Evolutionary conservation across 345 rosid species (phyloP).

Genomic region (Arabidopsis thaliana): TAIR10.1 NC_003075.7:9514501-9515000

Average conservation of each 20-base stretch:
- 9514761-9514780: too few species aligned
- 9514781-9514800: too few species aligned
- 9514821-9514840: not conserved
- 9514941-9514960: not conserved
- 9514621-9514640: too few species aligned
- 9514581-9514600: too few species aligned
- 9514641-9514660: too few species aligned
- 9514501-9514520: slow-evolving; percentile 10
- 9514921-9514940: slow-evolving; percentile 22
- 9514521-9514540: not conserved
- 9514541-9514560: not conserved
- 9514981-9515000: slow-evolving; percentile 41
- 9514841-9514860: not conserved
- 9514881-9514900: not conserved
- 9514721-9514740: not conserved
- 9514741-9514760: too few species aligned
- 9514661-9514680: not conserved
- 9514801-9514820: not conserved
- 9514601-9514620: too few species aligned
- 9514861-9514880: not conserved
- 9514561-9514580: too few species aligned
- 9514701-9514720: not conserved
- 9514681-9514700: slow-evolving; percentile 1
- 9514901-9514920: not conserved
- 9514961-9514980: slow-evolving; percentile 17